phyloP scores from a whole-genome alignment of 2,329 filamentous ascomycete genomes.

The Calonectria multiphialidica region DNA sequence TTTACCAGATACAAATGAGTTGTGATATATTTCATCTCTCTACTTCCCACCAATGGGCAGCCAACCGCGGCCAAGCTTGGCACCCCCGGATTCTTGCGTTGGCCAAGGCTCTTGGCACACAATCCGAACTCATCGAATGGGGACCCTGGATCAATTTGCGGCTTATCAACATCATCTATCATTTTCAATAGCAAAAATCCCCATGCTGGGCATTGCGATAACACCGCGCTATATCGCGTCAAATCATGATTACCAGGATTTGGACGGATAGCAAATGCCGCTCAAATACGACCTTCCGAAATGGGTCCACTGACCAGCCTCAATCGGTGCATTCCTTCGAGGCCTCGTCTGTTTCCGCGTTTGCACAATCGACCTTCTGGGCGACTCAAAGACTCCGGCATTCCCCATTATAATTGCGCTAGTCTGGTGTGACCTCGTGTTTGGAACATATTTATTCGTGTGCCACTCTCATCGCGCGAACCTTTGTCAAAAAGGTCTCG shows the following conservation, averaged over 20 bases:
- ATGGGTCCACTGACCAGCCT: not conserved
- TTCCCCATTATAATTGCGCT: not conserved
- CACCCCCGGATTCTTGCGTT: not conserved
- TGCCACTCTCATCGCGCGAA: not conserved
- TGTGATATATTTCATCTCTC: not conserved
- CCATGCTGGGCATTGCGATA: not conserved
- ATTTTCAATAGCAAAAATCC: no score
- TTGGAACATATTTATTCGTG: not conserved
- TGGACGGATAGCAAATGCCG: not conserved
- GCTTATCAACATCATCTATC: not conserved
- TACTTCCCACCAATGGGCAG: not conserved
- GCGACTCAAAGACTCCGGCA: not conserved
- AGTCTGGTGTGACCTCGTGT: not conserved
- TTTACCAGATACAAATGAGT: not conserved
- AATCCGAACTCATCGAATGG: no score
- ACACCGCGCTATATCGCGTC: not conserved
- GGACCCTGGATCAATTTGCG: not conserved
- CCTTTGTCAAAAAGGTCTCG: not conserved
- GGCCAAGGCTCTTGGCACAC: not conserved
- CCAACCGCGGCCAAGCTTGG: not conserved
- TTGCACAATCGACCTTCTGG: no score
- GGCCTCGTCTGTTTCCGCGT: not conserved
- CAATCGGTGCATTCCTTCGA: not conserved
- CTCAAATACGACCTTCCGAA: not conserved
- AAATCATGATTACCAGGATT: not conserved